Evolutionary conservation across 352 stramenopile species (phyloP), one percentile per base, ranked within the genome.

Genomic region (Globisporangium viniferum): DNA sequence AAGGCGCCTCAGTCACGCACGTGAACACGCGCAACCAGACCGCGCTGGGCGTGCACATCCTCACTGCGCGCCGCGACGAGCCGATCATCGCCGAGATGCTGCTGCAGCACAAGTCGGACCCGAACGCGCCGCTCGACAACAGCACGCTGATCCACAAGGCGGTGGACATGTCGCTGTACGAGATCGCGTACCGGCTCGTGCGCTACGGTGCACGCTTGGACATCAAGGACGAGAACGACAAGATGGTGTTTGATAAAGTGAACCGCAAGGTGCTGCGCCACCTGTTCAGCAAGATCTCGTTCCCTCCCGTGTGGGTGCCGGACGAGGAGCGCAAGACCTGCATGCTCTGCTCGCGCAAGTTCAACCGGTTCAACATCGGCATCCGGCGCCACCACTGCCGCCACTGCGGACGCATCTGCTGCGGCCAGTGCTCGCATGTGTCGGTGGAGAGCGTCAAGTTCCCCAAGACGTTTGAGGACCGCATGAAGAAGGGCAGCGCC

Each of bases 221-320:
- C 54, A 62, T 73, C 59, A 93, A 94, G 75, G 88, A 95, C 62
- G 80, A 84, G 29, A 77, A 87, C 24, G 84, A 78, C 22, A 81
- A 81, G 53, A 94, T 92, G 78, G 85, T 94, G 7, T 96, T 93
- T 59, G 88, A 94, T 39, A 94, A 94, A 74, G 81, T 89, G 24
- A 84, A 93, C 66, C 79, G 81, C 56, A 88, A 88, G 67, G 56
- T 90, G 24, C 72, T 96, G 51, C 86, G 86, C 3, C 82, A 91
- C 60, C 74, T 96, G 18, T 82, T 89, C 62, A 71, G 70, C 58
- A 92, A 93, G 69, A 92, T 96, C 64, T 80, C 84, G 31, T 86
- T 79, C 63, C 85, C 88, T 51, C 88, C 88, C 5, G 86, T 96
- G 71, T 96, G 88, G 88, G 75, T 96, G 10, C 82, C 85, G 0